Base-by-base conservation (phyloP, 2,329 filamentous ascomycete genomes). In the Apiospora sp. region DNA sequence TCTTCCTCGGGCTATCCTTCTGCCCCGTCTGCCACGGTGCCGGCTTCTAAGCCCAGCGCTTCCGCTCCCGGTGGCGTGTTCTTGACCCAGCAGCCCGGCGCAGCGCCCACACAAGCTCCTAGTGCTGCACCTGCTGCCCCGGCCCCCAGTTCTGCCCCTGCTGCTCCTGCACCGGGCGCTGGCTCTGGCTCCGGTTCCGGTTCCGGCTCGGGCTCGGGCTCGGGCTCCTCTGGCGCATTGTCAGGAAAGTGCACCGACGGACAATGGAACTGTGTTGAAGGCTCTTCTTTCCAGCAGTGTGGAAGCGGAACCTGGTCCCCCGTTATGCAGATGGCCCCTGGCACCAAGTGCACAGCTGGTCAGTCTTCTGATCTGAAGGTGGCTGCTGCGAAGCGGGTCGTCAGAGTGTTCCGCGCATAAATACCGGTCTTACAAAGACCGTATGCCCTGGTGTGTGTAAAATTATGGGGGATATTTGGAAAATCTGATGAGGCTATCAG, bases 221-320 rank as follows among this genome's bases (percentile, higher is more conserved):
- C 80, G 3, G 74, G 73, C 73, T 71, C 69, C 41, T 41, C 67
- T 19, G 79, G 78, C n/a, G 79, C 75, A 0, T 74, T 83, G 34
- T 76, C 86, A 1, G 81, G 84, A 24, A 80, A 85, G 0, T 90
- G 88, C 79, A 67, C 75, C 0, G 87, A 89, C 67, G 88, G 88
- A 1, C 78, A 79, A 14, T 90, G 86, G 86, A 89, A 89, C 82
- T 90, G 88, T 75, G 81, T 89, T 8, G 81, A 78, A 0, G 87
- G 87, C 19, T 81, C 78, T 1, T 83, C 84, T 0, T 90, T 85
- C 84, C 88, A 90, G 79, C 87, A 87, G 68, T 90, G 88, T 72
- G 88, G 84, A 10, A 86, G 84, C 2, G 88, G 88, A 12, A 49
- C 75, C 0, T 90, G 88, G 88, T 87, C 87, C 2, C 76, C 80